These are phyloP conservation scores for Primulina eburnea DNA, from an alignment of 257 asterid species.

Conservation along the genomic window DNA sequence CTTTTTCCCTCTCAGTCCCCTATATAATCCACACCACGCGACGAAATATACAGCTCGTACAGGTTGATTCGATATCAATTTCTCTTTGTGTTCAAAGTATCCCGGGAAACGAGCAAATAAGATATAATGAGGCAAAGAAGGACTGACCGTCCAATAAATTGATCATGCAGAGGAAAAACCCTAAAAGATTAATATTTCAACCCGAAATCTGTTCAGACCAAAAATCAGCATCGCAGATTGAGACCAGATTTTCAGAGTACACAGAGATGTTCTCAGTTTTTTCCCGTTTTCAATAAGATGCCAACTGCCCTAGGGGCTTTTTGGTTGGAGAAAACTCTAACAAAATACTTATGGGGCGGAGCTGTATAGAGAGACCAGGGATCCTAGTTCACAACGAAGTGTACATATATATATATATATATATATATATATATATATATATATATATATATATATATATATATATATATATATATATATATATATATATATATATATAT, in stretches of 20 bases:
- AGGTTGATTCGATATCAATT: slow-evolving; percentile 16
- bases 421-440: too few species aligned
- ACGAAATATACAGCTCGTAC: slow-evolving; percentile 24
- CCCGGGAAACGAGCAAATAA: slow-evolving; percentile 20
- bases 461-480: too few species aligned
- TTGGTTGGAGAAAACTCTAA: slow-evolving; percentile 18
- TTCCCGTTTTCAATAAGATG: neutral
- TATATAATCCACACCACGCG: slow-evolving; percentile 13
- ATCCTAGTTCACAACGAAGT: slow-evolving; percentile 21
- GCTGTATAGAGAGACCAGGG: slow-evolving; percentile 52
- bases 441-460: too few species aligned
- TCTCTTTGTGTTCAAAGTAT: slow-evolving; percentile 16
- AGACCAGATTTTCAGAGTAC: slow-evolving; percentile 9
- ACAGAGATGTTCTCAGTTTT: slow-evolving; percentile 3
- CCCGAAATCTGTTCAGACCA: slow-evolving; percentile 9
- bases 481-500: slow-evolving; percentile 22
- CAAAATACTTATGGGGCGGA: slow-evolving; percentile 49
- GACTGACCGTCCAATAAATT: slow-evolving; percentile 45
- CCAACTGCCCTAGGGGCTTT: slow-evolving; percentile 34
- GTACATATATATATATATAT: slow-evolving; percentile 24
- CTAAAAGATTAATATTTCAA: slow-evolving; percentile 34
- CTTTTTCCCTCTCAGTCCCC: slow-evolving; percentile 12
- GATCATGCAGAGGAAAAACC: slow-evolving; percentile 49
- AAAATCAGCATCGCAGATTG: slow-evolving; percentile 4
- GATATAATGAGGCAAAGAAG: slow-evolving; percentile 35